phyloP scores from a whole-genome alignment of 805 yeast genomes.

The Saccharomycopsis babjevae region DNA sequence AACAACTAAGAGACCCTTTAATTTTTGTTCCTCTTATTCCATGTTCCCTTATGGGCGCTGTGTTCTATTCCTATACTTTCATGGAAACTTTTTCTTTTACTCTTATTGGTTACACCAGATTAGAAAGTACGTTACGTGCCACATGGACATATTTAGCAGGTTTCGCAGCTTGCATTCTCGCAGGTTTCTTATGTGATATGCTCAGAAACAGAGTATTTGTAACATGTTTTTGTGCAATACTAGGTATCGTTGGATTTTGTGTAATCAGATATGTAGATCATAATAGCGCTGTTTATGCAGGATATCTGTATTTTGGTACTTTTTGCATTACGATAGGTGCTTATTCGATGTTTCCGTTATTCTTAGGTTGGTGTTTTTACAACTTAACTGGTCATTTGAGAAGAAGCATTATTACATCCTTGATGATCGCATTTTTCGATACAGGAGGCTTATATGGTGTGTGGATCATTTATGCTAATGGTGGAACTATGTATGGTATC shows the following conservation, averaged over 20 bases:
- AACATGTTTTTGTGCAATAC: conserved; percentile 29
- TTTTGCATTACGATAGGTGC: conserved; percentile 40
- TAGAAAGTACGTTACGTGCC: conserved; percentile 24
- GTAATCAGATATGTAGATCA: conserved; percentile 21
- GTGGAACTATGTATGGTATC: not conserved
- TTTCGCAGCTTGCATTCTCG: conserved; percentile 52
- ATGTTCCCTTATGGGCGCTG: conserved; percentile 49
- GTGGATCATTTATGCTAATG: conserved; percentile 24
- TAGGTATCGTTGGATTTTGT: conserved; percentile 34
- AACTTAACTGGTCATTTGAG: conserved; percentile 55
- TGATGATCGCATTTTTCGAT: conserved; percentile 61
- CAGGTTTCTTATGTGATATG: conserved; percentile 40
- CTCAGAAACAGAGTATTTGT: not conserved
- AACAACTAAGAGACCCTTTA: conserved; percentile 48
- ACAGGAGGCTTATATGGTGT: conserved; percentile 51
- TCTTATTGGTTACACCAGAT: conserved; percentile 48
- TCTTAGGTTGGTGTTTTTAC: conserved; percentile 56
- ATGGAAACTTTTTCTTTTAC: conserved; percentile 45
- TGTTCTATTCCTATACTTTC: conserved; percentile 70
- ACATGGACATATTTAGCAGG: not conserved
- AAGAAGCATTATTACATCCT: conserved; percentile 46
- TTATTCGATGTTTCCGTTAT: conserved; percentile 55
- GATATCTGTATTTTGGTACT: not conserved
- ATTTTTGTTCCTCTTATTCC: conserved; percentile 46
- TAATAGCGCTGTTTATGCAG: not conserved